phyloP scores from a whole-genome alignment of 2,329 filamentous ascomycete species.

The Calonectria pteridis region DNA sequence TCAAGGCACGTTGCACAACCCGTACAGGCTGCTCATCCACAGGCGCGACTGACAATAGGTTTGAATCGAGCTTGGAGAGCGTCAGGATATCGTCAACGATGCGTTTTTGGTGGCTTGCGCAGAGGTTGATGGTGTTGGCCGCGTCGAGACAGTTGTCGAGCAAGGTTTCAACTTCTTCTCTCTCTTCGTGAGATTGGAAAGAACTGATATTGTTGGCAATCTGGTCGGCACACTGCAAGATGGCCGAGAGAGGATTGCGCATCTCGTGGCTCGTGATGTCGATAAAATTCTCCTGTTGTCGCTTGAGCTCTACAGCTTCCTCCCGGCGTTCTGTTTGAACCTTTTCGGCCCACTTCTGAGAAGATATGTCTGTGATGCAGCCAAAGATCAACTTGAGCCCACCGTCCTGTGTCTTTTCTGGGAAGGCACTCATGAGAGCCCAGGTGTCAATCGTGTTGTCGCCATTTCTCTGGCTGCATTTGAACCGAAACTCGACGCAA shows the following conservation, averaged over 20 bases:
- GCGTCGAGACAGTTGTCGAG: slow-evolving; percentile 75
- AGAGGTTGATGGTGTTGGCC: slow-evolving; percentile 84
- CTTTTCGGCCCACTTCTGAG: slow-evolving; percentile 87
- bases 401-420: slow-evolving; percentile 74
- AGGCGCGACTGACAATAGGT: slow-evolving; percentile 77
- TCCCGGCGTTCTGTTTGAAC: slow-evolving; percentile 82
- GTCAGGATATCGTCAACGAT: slow-evolving; percentile 78
- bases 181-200: slow-evolving; percentile 52
- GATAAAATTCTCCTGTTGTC: slow-evolving; percentile 78
- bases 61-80: slow-evolving; percentile 77
- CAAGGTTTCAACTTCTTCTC: slow-evolving; percentile 61
- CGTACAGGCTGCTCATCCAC: slow-evolving; percentile 77
- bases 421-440: slow-evolving; percentile 83
- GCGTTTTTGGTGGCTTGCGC: slow-evolving; percentile 82
- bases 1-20: slow-evolving; percentile 76
- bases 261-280: slow-evolving; percentile 82
- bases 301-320: slow-evolving; percentile 84
- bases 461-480: slow-evolving; percentile 72
- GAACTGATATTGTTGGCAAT: slow-evolving; percentile 66
- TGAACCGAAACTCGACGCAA: slow-evolving; percentile 82
- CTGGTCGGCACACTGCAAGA: slow-evolving; percentile 82
- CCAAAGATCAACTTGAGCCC: slow-evolving; percentile 81
- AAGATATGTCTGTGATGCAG: slow-evolving; percentile 86
- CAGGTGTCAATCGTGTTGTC: slow-evolving; percentile 76
- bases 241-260: slow-evolving; percentile 81